Evolutionary conservation across 306 rosid species (phyloP), one percentile per base, ranked within the genome.

Genomic region (Rosa chinensis): DNA sequence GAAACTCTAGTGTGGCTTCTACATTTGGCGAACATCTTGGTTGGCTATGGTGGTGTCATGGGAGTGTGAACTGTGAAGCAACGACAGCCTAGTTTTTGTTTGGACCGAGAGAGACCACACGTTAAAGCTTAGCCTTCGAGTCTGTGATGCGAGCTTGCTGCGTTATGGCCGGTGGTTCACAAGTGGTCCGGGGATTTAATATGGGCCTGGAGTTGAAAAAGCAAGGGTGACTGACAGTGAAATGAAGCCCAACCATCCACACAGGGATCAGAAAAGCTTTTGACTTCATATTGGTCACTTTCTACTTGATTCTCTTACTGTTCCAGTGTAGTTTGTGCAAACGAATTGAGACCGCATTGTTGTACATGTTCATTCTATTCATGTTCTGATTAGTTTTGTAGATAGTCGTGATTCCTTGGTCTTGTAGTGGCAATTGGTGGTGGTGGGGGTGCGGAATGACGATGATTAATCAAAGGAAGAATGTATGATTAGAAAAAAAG

Each of bases 1-100:
- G 86, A 23, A 52, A 81, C 37, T 43, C 77, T 17, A 62, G 37
- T 56, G 43, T 1, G 20, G 43, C 74, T 89, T 40, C 79, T 73
- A 62, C 84, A 70, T 67, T 78, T 75, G 79, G 88, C 74, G 78
- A 81, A 82, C 87, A 87, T 90, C 63, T 49, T 83, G 86, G 11
- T 21, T 52, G 66, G 69, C 32, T 63, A 16, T 14, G 70, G 21
- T 35, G 21, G n/a, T 28, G 3, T 2, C 25, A 76, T 58, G 21
- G 45, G 50, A 32, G 61, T 0, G 61, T 55, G 61, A 55, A 55
- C 4, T 56, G 23, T 28, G 55, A 44, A 43, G 45, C 66, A 59
- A 59, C 66, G 2, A 16, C 2, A 35, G 21, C 40, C 69, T 35
- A 28, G 66, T 25, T 23, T 59, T 59, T 37, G 16, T 40, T 42